Evolutionary conservation across 768 basidiomycete genomes (phyloP), one percentile per base, ranked within the genome.

Genomic region (Fomitopsis pulvina): DNA sequence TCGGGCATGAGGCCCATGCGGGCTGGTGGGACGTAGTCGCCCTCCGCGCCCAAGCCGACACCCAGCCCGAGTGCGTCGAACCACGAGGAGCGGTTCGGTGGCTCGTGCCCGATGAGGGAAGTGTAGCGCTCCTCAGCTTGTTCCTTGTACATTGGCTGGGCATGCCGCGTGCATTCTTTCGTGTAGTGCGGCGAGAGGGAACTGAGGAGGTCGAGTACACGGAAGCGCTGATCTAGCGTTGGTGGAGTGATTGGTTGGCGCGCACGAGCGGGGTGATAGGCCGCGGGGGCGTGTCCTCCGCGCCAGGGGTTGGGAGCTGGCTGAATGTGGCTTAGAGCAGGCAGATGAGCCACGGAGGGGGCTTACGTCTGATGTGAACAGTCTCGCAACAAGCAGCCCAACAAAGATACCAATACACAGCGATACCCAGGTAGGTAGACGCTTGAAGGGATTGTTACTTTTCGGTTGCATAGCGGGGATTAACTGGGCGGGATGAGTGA

Each of bases 111-210:
- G 28, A 93, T 74, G 39, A 99, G 79, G 0, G 89, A 70, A 1
- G 79, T 71, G 65, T 99, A 99, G 5, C 95, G 85, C 50, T 93
- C 89, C 26, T 75, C 70, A 2, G 84, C 90, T 65, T 99, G 96
- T 40, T 87, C 78, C 49, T 74, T 73, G 66, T 98, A 99, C 28
- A 90, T 73, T 6, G 85, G 80, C 65, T 97, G 95, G 4, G 90
- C 75, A 58, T 78, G 75, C 45, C 89, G 80, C 7, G 89, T 91
- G 69, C 94, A 98, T 68, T 94, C 86, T 50, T 84, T 85, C 18
- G 96, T 98, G 65, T 98, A 86, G 63, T 96, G 92, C 0, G 92
- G 83, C 0, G 92, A 83, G 41, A 99, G 79, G 3, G 86, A 85
- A 25, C 87, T 87, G 49, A 99, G 76, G 46, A 97, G 78, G 49